Percentiles rank a stretch among this genome's conserved stretches.
phyloP scores from a whole-genome alignment of 495 filamentous ascomycete species.

The Annulohypoxylon maeteangense region DNA sequence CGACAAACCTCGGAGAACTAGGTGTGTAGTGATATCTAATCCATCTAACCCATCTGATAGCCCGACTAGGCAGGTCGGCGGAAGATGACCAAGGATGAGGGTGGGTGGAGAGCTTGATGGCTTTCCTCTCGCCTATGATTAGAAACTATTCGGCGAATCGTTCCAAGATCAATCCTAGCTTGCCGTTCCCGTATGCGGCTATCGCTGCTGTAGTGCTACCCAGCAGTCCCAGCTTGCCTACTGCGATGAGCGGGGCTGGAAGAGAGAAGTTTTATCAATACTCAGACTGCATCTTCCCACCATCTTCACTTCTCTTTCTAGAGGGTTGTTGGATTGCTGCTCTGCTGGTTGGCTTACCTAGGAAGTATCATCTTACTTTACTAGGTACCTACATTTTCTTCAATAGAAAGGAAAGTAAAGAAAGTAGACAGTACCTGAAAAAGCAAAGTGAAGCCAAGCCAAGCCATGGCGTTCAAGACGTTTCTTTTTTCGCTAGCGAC shows the following conservation, averaged over 20 bases:
- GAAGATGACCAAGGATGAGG: not conserved
- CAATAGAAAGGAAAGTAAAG: conserved; percentile 2
- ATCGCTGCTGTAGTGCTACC: conserved; percentile 13
- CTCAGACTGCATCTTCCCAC: conserved; percentile 9
- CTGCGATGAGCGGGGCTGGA: conserved; percentile 34
- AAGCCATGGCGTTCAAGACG: conserved; percentile 39
- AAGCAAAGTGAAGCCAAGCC: not conserved
- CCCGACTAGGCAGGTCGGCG: conserved; percentile 37
- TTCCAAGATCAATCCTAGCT: conserved; percentile 11
- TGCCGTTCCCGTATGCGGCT: conserved; percentile 32
- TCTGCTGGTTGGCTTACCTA: conserved; percentile 4
- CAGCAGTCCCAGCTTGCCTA: conserved; percentile 15
- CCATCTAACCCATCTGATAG: conserved; percentile 10
- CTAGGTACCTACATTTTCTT: not conserved
- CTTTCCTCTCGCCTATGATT: not conserved
- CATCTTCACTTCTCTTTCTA: conserved; percentile 4
- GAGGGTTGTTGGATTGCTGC: not conserved
- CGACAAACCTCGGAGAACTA: not conserved
- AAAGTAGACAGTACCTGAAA: not conserved
- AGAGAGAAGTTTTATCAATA: conserved; percentile 21
- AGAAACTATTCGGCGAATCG: not conserved
- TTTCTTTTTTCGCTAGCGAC: conserved; percentile 48
- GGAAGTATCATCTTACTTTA: not conserved
- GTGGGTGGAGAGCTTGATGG: conserved; percentile 5
- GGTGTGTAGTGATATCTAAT: not conserved